phyloP scores from a whole-genome alignment of 257 asterid genomes.

The Lavandula angustifolia region DNA sequence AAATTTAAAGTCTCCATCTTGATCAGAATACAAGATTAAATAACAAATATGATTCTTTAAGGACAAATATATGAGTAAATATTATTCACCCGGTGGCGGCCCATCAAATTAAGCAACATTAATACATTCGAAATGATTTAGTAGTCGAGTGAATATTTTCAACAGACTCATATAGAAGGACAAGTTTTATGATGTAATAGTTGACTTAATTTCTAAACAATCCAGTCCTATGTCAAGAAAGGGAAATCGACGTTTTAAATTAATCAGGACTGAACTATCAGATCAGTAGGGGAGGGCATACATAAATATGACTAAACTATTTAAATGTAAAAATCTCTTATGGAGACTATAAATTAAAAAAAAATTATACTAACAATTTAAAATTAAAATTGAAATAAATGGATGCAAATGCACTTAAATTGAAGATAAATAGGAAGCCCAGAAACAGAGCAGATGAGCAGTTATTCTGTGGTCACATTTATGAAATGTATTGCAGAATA shows the following conservation, averaged over 20 bases:
- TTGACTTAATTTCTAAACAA: conserved; percentile 7
- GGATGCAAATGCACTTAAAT: conserved; percentile 14
- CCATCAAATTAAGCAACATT: no score
- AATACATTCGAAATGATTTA: no score
- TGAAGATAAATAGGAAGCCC: conserved; percentile 17
- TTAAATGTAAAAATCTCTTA: not conserved
- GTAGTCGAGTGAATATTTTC: not conserved
- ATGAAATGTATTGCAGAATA: conserved; percentile 18
- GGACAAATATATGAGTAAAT: no score
- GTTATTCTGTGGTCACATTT: conserved; percentile 31
- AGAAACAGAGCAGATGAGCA: conserved; percentile 26
- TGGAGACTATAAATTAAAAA: not conserved
- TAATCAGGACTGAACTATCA: not conserved
- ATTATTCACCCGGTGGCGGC: no score
- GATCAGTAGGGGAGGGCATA: not conserved
- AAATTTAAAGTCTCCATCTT: no score
- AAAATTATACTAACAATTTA: not conserved
- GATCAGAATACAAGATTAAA: no score
- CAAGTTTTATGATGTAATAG: not conserved
- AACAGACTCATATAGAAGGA: not conserved
- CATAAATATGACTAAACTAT: not conserved
- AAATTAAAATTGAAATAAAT: not conserved
- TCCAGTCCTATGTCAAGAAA: not conserved
- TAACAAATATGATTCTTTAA: no score
- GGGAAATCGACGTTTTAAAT: not conserved